Evolutionary conservation across 2,329 filamentous ascomycete genomes (phyloP).

Genomic region (Sclerotinia sclerotiorum): DNA sequence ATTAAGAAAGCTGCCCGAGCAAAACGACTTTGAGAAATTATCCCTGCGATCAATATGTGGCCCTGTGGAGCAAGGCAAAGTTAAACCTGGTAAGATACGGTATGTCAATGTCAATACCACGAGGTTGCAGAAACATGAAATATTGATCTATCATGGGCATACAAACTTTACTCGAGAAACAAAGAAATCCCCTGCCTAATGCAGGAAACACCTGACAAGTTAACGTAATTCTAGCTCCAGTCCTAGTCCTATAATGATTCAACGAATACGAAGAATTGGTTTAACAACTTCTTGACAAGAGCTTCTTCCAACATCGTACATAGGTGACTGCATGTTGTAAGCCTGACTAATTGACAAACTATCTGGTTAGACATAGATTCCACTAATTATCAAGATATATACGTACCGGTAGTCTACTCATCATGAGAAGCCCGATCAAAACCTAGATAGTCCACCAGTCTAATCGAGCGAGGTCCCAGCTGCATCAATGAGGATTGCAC

Average conservation of each 20-base stretch:
- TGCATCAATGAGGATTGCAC: background rate
- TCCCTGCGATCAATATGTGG: constrained; percentile 13
- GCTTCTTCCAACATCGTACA: background rate
- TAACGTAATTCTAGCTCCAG: too few relatives aligned
- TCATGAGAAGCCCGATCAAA: background rate
- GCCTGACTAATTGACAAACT: background rate
- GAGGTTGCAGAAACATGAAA: constrained; percentile 1
- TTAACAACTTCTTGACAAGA: background rate
- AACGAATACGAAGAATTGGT: background rate
- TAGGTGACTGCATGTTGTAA: background rate
- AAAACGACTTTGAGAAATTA: constrained; percentile 16
- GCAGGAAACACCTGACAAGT: background rate
- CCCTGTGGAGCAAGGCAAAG: constrained; percentile 1
- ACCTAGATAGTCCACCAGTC: background rate
- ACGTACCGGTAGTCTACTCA: too few relatives aligned
- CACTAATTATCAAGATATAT: too few relatives aligned
- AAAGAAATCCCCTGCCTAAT: background rate
- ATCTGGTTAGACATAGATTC: background rate
- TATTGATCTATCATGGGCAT: constrained; percentile 13
- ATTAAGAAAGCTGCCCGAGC: constrained; percentile 1
- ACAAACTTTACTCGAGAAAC: constrained; percentile 1
- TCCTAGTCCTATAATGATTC: background rate
- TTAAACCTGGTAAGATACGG: background rate
- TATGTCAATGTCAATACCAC: constrained; percentile 4
- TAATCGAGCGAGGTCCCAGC: background rate